Evolutionary conservation across 1,284 basidiomycete genomes (phyloP), one percentile per base, ranked within the genome.

Genomic region (Bjerkandera adusta): DNA sequence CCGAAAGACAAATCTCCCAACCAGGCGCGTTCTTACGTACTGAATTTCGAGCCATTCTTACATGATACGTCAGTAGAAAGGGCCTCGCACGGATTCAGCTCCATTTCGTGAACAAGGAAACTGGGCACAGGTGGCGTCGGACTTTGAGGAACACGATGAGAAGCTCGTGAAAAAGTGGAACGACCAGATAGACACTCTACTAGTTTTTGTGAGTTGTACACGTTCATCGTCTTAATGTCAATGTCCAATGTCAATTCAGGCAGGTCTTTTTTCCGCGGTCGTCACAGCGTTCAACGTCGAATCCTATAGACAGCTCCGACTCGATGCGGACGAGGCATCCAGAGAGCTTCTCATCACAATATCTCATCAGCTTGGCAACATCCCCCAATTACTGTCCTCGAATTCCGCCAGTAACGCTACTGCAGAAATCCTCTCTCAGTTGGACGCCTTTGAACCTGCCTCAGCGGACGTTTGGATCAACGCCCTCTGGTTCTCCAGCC

Each of bases 401-500:
- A 20, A 43, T 11, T 15, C 26, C 42, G 15, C 25, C 5, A 30
- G 16, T 3, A 16, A n/a, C 10, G 21, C 36, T 30, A 18, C 15
- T 16, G 25, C 30, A 11, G 11, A 12, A 10, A 5, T 15, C 10
- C 29, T 16, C n/a, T n/a, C n/a, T n/a, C n/a, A n/a, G n/a, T n/a
- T n/a, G n/a, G 13, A n/a, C 8, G 25, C 42, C 13, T 40, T n/a
- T 32, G 7, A n/a, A 13, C 5, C 13, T 15, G 32, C 16, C 13
- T 11, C 21, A 1, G 50, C 43, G 16, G 45, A 48, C 25, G 38
- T 57, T 7, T 38, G 43, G 36, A 43, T 49, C 35, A 53, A 53
- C 35, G 16, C 20, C 16, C 35, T 52, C 5, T 52, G 51, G 51
- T 39, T 53, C 38, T 45, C 44, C 6, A 50, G 48, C 11, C 54